phyloP scores from a whole-genome alignment of 306 rosid genomes.

The Quercus wislizeni region DNA sequence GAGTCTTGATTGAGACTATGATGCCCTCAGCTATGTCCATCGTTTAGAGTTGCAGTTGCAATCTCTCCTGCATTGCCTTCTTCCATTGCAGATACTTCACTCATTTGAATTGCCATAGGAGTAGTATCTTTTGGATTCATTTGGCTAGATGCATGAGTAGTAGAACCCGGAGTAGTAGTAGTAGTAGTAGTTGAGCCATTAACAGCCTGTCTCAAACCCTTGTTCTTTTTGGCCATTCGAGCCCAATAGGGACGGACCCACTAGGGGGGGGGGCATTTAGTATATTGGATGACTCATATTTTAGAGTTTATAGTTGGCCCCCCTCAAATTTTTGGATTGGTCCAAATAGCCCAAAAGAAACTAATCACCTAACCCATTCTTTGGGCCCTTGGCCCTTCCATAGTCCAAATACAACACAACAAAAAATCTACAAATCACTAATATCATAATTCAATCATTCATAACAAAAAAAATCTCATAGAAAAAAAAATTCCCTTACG shows the following conservation, averaged over 20 bases:
- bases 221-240: constrained; percentile 17
- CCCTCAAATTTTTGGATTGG: too few species aligned
- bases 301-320: too few species aligned
- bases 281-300: too few species aligned
- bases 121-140: constrained; percentile 1
- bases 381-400: too few species aligned
- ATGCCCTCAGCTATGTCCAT: neutral
- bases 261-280: too few species aligned
- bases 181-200: neutral
- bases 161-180: neutral
- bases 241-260: constrained; percentile 9
- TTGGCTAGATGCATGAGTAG: neutral
- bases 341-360: too few species aligned
- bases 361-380: too few species aligned
- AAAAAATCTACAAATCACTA: too few species aligned
- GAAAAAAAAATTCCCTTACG: too few species aligned
- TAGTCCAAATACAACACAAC: too few species aligned
- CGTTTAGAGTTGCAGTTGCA: neutral
- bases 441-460: too few species aligned
- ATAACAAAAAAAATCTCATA: too few species aligned
- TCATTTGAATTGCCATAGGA: neutral
- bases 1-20: neutral
- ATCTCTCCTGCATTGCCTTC: neutral
- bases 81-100: neutral
- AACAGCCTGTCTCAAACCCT: constrained; percentile 12